Conservation (phyloP, 371 early-diverging fungal genomes). For the Circinella umbellata region DNA sequence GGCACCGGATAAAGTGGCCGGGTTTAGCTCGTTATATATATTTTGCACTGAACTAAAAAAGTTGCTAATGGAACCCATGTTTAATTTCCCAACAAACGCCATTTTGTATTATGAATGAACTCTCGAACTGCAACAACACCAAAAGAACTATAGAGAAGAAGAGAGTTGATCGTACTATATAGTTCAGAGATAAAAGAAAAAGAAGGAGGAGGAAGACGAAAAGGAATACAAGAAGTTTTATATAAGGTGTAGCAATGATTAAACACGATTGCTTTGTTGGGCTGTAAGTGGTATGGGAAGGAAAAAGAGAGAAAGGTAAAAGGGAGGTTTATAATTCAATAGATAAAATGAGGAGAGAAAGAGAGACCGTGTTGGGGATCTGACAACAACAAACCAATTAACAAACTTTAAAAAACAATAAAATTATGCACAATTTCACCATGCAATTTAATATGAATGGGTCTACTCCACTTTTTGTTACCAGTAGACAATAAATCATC, state of each 20-base stretch:
- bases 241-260: too few species aligned
- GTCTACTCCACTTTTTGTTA: neutral
- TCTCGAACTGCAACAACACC: too few species aligned
- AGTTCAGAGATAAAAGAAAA: too few species aligned
- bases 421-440: slow-evolving; percentile 15
- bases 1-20: slow-evolving; percentile 97
- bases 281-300: too few species aligned
- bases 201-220: too few species aligned
- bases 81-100: slow-evolving; percentile 51
- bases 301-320: too few species aligned
- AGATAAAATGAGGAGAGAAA: neutral
- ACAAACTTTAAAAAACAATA: slow-evolving; percentile 3
- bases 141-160: too few species aligned
- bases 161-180: neutral
- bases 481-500: neutral
- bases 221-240: too few species aligned
- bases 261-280: too few species aligned
- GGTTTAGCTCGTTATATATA: slow-evolving; percentile 97
- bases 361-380: neutral
- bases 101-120: slow-evolving; percentile 15
- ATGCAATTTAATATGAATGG: slow-evolving; percentile 3
- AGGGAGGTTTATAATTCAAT: too few species aligned
- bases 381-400: neutral
- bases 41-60: slow-evolving; percentile 81
- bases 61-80: slow-evolving; percentile 24